These are phyloP conservation scores for Citrus sinensis DNA, from an alignment of 345 rosid species.

Conservation along the genomic window DVS_A1.0 CM039161.1:17113001-17113500, in stretches of 20 bases:
- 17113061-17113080: background rate
- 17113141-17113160: background rate
- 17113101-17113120: background rate
- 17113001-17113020: background rate
- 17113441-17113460: constrained; percentile 70
- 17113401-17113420: constrained; percentile 67
- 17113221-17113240: constrained; percentile 64
- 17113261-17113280: constrained; percentile 66
- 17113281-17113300: constrained; percentile 35
- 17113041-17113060: background rate
- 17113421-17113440: constrained; percentile 50
- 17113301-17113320: background rate
- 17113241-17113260: constrained; percentile 66
- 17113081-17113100: background rate
- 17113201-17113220: constrained; percentile 36
- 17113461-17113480: constrained; percentile 53
- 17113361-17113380: background rate
- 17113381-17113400: constrained; percentile 45
- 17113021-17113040: background rate
- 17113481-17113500: constrained; percentile 48
- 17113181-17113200: constrained; percentile 31
- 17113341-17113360: background rate
- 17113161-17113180: background rate
- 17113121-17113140: background rate
- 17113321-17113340: background rate